Base-by-base conservation (phyloP, 139 green algal genomes). In the Chlorella sp. region DNA sequence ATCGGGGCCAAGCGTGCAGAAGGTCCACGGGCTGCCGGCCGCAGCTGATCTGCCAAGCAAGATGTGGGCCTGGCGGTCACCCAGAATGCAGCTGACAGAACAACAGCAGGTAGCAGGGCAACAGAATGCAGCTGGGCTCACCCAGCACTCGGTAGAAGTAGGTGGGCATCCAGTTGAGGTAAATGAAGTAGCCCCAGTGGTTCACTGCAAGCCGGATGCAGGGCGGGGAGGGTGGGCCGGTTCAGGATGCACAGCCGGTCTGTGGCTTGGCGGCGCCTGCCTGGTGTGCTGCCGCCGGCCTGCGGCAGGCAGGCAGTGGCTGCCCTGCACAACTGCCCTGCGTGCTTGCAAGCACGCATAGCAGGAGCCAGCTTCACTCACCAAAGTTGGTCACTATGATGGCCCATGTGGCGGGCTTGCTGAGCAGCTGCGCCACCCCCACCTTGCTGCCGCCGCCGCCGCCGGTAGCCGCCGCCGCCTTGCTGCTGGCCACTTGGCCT, bases 151-250 rank as follows among this genome's bases (percentile, higher is more conserved):
- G 87, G 80, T 91, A 90, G 82, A 98, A 98, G 87, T 97, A 98
- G 20, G 94, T 93, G 13, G 96, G 96, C 92, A 98, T 96, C 96
- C 96, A 98, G 90, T 95, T 96, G 41, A 98, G 93, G 90, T 97
- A 98, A 67, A 98, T 96, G 88, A 98, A 98, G 88, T 98, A 98
- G 16, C 94, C 94, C 88, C 91, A 96, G 86, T 97, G 94, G 88
- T 97, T 96, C 7, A 88, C 84, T 83, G 77, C 77, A 58, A 14
- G 38, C 9, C 30, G 14, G 73, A 32, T 28, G 3, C 28, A 46
- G n/a, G 17, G 44, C 51, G 36, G 38, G 28, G 62, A 19, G 62
- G 28, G 32, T 69, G 62, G 28, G 62, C 28, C 19, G 28, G 51
- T 60, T 24, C 51, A 24, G 7, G 7, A 20, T 65, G 56, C 56